Evolutionary conservation across 169 alveolate species (phyloP).

Genomic region (Cryptosporidium canis): DNA sequence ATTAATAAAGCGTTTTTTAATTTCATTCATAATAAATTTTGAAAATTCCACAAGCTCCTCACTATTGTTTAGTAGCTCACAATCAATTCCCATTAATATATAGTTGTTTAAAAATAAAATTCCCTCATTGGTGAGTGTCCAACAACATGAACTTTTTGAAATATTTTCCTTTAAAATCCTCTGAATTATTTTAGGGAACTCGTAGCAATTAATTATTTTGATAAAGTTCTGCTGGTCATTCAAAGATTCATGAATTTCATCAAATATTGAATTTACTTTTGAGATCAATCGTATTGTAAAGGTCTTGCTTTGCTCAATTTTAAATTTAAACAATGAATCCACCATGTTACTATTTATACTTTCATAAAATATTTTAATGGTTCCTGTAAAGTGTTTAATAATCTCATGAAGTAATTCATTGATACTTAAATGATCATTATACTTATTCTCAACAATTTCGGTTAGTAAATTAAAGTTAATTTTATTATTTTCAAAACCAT

Average conservation of each 20-base stretch:
- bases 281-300: background rate
- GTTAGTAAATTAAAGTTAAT: background rate
- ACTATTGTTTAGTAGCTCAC: background rate
- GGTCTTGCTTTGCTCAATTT: background rate
- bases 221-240: background rate
- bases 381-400: background rate
- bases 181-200: background rate
- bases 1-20: background rate
- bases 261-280: background rate
- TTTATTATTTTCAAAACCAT: background rate
- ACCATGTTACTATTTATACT: background rate
- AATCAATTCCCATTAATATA: background rate
- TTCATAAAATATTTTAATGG: background rate
- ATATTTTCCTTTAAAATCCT: background rate
- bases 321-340: background rate
- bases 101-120: slow-evolving; percentile 22
- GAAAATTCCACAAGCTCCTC: slow-evolving; percentile 11
- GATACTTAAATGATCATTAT: background rate
- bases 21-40: background rate
- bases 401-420: background rate
- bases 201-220: slow-evolving; percentile 1
- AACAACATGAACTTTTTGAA: background rate
- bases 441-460: background rate
- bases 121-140: slow-evolving; percentile 25
- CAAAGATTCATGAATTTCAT: background rate